phyloP scores from a whole-genome alignment of 371 early-diverging fungal genomes.

The Thermomucor indicae-seudaticae region DNA sequence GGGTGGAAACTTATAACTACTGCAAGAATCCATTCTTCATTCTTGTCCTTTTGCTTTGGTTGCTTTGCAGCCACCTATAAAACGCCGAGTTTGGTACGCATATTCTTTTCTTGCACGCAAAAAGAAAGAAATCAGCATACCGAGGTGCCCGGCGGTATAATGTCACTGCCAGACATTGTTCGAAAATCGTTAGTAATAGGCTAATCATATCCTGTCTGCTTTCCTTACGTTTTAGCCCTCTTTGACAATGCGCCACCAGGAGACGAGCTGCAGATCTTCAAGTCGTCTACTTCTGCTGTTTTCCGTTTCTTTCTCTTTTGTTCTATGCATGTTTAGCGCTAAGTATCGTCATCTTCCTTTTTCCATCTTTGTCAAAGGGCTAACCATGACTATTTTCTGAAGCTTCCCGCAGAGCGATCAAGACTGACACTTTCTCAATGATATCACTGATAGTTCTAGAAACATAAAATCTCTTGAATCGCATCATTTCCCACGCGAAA shows the following conservation, averaged over 20 bases:
- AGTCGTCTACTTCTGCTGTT: conserved; percentile 55
- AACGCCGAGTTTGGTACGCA: neutral
- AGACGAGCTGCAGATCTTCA: conserved; percentile 17
- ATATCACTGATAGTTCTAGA: conserved; percentile 50
- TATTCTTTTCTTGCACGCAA: neutral
- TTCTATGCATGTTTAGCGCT: neutral
- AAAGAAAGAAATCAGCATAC: conserved; percentile 1
- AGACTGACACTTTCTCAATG: conserved; percentile 50
- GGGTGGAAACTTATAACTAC: conserved; percentile 56
- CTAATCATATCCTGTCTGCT: neutral
- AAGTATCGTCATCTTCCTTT: no score
- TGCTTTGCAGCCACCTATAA: conserved; percentile 62
- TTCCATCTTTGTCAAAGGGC: no score
- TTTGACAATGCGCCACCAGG: conserved; percentile 22
- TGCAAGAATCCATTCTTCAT: conserved; percentile 78
- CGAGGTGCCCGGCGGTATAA: conserved; percentile 14
- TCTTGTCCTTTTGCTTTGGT: conserved; percentile 55
- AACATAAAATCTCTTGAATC: neutral
- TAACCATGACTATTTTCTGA: conserved; percentile 41
- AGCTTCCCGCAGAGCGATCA: conserved; percentile 51
- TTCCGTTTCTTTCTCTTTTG: conserved; percentile 62
- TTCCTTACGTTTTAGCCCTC: conserved; percentile 45
- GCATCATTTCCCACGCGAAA: neutral
- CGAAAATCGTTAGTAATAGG: neutral
- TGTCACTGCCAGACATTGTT: neutral